Percentiles rank a stretch among this genome's conserved stretches.
These are phyloP conservation scores for Barnettozyma pratensis DNA, from an alignment of 805 yeast genomes.

Conservation along the genomic window DNA sequence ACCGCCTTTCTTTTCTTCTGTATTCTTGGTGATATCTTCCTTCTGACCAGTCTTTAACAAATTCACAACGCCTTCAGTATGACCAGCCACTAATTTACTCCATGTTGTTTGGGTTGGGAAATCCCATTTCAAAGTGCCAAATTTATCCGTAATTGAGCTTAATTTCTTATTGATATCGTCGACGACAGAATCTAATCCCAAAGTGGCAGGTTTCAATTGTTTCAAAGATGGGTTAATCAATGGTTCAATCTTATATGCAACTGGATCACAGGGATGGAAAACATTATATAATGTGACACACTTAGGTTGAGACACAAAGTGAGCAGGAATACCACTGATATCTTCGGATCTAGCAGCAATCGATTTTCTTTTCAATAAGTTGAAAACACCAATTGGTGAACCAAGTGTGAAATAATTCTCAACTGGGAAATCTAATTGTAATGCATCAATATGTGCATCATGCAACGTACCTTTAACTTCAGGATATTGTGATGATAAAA, in stretches of 20 bases:
- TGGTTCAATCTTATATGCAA: slow-evolving; percentile 88
- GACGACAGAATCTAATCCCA: not conserved
- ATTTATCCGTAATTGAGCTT: slow-evolving; percentile 1
- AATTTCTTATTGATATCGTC: slow-evolving; percentile 6
- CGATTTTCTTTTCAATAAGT: slow-evolving; percentile 60
- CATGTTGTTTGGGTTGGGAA: not conserved
- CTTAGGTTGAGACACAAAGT: slow-evolving; percentile 36
- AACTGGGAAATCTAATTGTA: slow-evolving; percentile 61
- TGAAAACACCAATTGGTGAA: slow-evolving; percentile 86
- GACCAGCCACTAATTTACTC: not conserved
- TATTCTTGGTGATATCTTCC: not conserved
- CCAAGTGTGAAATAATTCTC: slow-evolving; percentile 78
- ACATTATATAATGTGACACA: slow-evolving; percentile 71
- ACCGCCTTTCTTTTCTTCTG: slow-evolving; percentile 7
- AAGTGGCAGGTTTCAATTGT: slow-evolving; percentile 5
- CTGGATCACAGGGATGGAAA: slow-evolving; percentile 89
- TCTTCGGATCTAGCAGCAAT: slow-evolving; percentile 38
- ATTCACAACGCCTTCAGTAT: slow-evolving; percentile 7
- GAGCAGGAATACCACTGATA: slow-evolving; percentile 5
- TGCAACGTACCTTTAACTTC: not conserved
- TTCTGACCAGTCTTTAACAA: not conserved
- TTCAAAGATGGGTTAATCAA: slow-evolving; percentile 39
- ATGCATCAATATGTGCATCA: slow-evolving; percentile 20
- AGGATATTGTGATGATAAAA: slow-evolving; percentile 31
- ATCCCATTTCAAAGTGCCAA: slow-evolving; percentile 2